phyloP scores from a whole-genome alignment of 495 filamentous ascomycete genomes.

The Aspergillus taichungensis region DNA sequence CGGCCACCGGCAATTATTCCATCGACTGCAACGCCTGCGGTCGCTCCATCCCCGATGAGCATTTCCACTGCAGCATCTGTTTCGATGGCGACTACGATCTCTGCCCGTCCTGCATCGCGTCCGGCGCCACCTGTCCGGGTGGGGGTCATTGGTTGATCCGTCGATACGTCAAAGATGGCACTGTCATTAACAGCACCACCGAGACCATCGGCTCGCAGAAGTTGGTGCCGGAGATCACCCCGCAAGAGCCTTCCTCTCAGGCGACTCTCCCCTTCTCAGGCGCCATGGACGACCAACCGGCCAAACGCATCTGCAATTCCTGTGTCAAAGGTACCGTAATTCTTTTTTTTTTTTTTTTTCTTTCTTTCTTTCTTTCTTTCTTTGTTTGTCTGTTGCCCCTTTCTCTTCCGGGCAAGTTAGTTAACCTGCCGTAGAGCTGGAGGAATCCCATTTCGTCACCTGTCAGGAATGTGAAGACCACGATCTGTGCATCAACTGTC shows the following conservation, averaged over 20 bases:
- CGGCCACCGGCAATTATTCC: slow-evolving; percentile 33
- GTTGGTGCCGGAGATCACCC: slow-evolving; percentile 6
- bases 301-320: slow-evolving; percentile 78
- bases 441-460: slow-evolving; percentile 71
- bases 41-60: slow-evolving; percentile 61
- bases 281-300: too few species aligned
- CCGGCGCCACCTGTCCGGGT: slow-evolving; percentile 65
- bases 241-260: neutral
- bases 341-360: neutral
- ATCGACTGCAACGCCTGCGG: slow-evolving; percentile 95
- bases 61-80: slow-evolving; percentile 93
- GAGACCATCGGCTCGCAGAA: slow-evolving; percentile 49
- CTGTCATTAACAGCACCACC: slow-evolving; percentile 75
- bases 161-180: slow-evolving; percentile 67
- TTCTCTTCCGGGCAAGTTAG: neutral
- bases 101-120: slow-evolving; percentile 68
- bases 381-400: neutral
- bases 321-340: slow-evolving; percentile 76
- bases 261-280: slow-evolving; percentile 2
- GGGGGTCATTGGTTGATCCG: slow-evolving; percentile 90
- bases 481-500: slow-evolving; percentile 82
- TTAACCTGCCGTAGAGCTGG: slow-evolving; percentile 45
- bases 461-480: slow-evolving; percentile 83
- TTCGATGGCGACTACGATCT: slow-evolving; percentile 93
- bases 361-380: neutral